Evolutionary conservation across 106 monocot genomes (phyloP), one percentile per base, ranked within the genome.

Genomic region (Dendrobium catenatum): DNA sequence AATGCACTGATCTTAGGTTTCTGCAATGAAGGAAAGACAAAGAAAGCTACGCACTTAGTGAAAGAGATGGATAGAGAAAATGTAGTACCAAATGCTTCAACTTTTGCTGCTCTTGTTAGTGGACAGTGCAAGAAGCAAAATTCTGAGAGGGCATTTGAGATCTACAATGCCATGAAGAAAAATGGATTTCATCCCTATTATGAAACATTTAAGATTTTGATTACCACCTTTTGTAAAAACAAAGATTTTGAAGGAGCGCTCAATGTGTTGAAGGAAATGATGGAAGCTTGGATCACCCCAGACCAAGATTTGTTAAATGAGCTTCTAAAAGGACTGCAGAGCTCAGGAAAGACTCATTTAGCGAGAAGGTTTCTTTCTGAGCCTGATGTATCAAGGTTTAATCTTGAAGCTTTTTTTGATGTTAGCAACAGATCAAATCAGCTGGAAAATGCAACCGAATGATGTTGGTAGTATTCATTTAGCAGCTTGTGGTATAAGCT

Each of bases 11-110:
- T 97, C 47, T 72, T 81, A 44, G 97, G 94, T 49, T 83, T 91
- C 10, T 97, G 97, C 77, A 93, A 93, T 79, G 89, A 91, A 84
- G 94, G 97, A 31, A 97, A 94, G 90, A 94, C 86, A 11, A 97
- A 82, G 85, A 97, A 93, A 83, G 97, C 94, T 16, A 85, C 84
- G 2, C 68, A 11, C 4, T 46, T 97, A 51, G 89, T 94, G 58
- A 92, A 87, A 80, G 92, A 94, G 61, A 84, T 94, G 47, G 84
- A 85, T 47, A 59, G 67, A 37, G 80, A 79, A 68, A 89, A 91
- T 42, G 22, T 97, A 67, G 73, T 22, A 18, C 90, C 92, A 11
- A 92, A 94, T 85, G 86, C 85, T 20, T 90, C 88, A 1, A 97
- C 92, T 7, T 97, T 89, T 85, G 61, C 75, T 82, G 94, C 94